Percentiles rank a stretch among this genome's conserved stretches.
These are phyloP conservation scores for Entomortierella lignicola DNA, from an alignment of 192 early-diverging fungal species.

Conservation along the genomic window DNA sequence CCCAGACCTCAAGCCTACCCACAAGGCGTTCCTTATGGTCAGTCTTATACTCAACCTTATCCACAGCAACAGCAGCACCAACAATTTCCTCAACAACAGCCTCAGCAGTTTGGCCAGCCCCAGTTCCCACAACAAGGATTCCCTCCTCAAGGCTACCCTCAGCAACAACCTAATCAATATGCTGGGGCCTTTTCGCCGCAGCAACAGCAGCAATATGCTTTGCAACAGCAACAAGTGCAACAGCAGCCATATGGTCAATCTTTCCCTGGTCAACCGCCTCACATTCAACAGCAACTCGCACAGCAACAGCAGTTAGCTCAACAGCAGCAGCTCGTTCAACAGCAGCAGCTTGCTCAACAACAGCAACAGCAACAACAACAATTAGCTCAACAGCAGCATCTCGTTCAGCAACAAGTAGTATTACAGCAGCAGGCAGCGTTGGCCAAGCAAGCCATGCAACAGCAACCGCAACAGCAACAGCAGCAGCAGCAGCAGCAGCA, in stretches of 20 bases:
- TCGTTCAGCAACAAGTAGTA: constrained; percentile 9
- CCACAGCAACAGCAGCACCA: constrained; percentile 33
- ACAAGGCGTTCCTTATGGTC: constrained; percentile 9
- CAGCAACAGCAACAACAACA: constrained; percentile 35
- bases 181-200: constrained; percentile 9
- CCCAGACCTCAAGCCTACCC: constrained; percentile 25
- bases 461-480: constrained; percentile 28
- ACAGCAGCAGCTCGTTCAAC: constrained; percentile 28
- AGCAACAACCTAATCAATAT: constrained; percentile 36
- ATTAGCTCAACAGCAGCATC: constrained; percentile 30
- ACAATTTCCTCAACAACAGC: constrained; percentile 29
- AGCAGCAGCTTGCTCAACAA: constrained; percentile 23
- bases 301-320: constrained; percentile 11
- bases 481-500: constrained; percentile 28
- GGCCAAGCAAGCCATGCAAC: constrained; percentile 18
- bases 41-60: constrained; percentile 14
- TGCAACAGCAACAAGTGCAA: constrained; percentile 33
- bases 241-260: constrained; percentile 13
- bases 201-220: constrained; percentile 35
- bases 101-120: constrained; percentile 31
- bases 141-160: constrained; percentile 35
- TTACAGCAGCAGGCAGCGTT: constrained; percentile 26
- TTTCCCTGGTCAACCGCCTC: constrained; percentile 20
- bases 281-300: constrained; percentile 29
- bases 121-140: constrained; percentile 35